These are phyloP conservation scores for Naegleria fowleri DNA, from an alignment of 208 protist species.

Conservation along the genomic window DNA sequence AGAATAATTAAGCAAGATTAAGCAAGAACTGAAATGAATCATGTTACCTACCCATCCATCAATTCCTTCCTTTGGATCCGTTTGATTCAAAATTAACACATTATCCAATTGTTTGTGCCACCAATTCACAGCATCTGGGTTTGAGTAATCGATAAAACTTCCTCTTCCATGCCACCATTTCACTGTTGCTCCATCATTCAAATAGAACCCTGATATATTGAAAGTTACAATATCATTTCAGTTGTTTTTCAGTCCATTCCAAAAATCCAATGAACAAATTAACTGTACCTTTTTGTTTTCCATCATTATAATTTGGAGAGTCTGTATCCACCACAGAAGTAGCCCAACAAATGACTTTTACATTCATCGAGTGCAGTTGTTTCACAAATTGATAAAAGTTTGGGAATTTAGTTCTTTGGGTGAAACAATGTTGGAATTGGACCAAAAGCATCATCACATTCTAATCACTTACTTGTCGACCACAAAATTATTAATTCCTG, in stretches of 20 bases:
- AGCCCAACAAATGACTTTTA: background rate
- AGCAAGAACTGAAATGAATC: background rate
- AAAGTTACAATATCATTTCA: too few species aligned
- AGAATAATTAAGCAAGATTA: too few species aligned
- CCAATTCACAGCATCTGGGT: conserved; percentile 28
- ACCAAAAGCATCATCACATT: background rate
- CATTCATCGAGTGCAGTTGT: conserved; percentile 28
- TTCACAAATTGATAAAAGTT: conserved; percentile 27
- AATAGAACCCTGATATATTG: too few species aligned
- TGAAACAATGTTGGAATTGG: too few species aligned
- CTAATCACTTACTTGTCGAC: background rate
- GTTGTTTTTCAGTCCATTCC: too few species aligned
- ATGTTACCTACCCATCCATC: conserved; percentile 34
- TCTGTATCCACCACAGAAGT: background rate
- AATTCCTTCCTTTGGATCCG: background rate
- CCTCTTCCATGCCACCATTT: conserved; percentile 29
- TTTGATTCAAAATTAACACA: background rate
- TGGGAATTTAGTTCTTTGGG: conserved; percentile 27
- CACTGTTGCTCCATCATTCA: background rate
- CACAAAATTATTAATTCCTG: conserved; percentile 37
- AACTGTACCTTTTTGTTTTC: background rate
- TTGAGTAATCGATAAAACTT: conserved; percentile 29
- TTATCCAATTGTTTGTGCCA: conserved; percentile 19
- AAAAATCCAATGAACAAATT: too few species aligned
- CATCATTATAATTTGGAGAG: background rate